These are phyloP conservation scores for Talaromyces sp. DNA, from an alignment of 2,329 filamentous ascomycete species.

Conservation along the genomic window DNA sequence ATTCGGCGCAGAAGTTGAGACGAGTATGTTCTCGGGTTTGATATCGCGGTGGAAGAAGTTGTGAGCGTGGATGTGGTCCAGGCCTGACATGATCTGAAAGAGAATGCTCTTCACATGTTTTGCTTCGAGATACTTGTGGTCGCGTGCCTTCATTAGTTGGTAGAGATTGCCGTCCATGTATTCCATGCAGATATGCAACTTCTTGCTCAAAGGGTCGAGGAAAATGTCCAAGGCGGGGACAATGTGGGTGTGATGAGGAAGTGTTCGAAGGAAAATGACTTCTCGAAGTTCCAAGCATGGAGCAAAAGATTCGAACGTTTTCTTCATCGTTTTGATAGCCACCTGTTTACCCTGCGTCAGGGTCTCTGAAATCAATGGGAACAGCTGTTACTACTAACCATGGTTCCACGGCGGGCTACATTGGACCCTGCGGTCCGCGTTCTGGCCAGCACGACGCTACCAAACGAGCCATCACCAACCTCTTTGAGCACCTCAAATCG, in stretches of 20 bases:
- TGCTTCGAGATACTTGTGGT: conserved; percentile 89
- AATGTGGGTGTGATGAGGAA: conserved; percentile 83
- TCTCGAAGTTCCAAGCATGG: conserved; percentile 91
- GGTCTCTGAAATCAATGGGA: not conserved
- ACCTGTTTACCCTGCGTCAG: conserved; percentile 56
- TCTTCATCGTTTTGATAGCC: conserved; percentile 99
- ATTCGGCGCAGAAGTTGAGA: conserved; percentile 80
- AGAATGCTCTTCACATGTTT: conserved; percentile 95
- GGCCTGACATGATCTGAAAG: conserved; percentile 91
- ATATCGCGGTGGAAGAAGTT: conserved; percentile 99
- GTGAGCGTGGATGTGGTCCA: conserved; percentile 96
- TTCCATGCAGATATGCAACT: conserved; percentile 97
- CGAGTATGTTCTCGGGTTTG: conserved; percentile 97
- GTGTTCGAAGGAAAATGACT: conserved; percentile 89
- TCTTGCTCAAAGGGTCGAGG: conserved; percentile 90
- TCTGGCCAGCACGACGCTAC: conserved; percentile 86
- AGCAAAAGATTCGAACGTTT: conserved; percentile 88
- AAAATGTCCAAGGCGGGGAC: conserved; percentile 99
- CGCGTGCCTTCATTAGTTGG: conserved; percentile 96
- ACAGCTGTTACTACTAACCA: conserved; percentile 56
- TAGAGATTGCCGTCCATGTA: conserved; percentile 99
- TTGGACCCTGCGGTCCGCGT: conserved; percentile 86
- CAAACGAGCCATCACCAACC: conserved; percentile 97
- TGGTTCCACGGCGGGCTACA: conserved; percentile 81
- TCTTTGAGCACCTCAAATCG: conserved; percentile 97